Base-by-base conservation (phyloP, 2,329 filamentous ascomycete species). In the Colletotrichum gloeosporioides region DNA sequence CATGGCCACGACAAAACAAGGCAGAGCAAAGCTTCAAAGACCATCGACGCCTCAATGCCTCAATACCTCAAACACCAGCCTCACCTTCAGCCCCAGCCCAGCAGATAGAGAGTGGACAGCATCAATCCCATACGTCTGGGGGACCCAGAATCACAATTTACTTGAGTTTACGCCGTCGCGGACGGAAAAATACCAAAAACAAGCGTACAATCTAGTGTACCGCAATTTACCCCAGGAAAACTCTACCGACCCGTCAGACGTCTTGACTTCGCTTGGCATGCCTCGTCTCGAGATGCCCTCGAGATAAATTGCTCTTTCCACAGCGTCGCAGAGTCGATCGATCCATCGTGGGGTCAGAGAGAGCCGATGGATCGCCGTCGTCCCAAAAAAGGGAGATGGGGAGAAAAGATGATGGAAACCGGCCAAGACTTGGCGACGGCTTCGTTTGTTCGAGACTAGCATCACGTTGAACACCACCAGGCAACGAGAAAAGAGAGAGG, bases 281-380 rank as follows among this genome's bases (percentile, higher is more conserved):
- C 32, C 59, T 16, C 70, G 64, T 69, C 64, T 76, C 63, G 64
- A 69, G 15, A 64, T 73, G 64, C 70, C 59, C 64, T 76, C 70
- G 70, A 73, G 73, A 69, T 76, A 73, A 65, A 76, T 73, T 76
- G 64, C 73, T 32, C 63, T 25, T 25, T 13, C 34, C 44, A 53
- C 44, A 53, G 32, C 63, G 57, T 66, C 15, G 34, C 59, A 25
- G 59, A 53, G 4, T 25, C 44, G 44, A 53, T 57, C 61, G 29
- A 31, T 8, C 4, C 39, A 29, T 36, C 12, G 29, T 67, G 44
- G 44, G 44, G 49, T 53, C 10, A 57, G 13, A n/a, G n/a, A 22
- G 62, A 18, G 29, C 18, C 25, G 36, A 53, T 25, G 25, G 32
- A 34, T 65, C 34, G 13, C n/a, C 32, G 18, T 64, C n/a, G 34